Evolutionary conservation across 352 stramenopile species (phyloP).

Genomic region (Blastocystis sp.): DNA sequence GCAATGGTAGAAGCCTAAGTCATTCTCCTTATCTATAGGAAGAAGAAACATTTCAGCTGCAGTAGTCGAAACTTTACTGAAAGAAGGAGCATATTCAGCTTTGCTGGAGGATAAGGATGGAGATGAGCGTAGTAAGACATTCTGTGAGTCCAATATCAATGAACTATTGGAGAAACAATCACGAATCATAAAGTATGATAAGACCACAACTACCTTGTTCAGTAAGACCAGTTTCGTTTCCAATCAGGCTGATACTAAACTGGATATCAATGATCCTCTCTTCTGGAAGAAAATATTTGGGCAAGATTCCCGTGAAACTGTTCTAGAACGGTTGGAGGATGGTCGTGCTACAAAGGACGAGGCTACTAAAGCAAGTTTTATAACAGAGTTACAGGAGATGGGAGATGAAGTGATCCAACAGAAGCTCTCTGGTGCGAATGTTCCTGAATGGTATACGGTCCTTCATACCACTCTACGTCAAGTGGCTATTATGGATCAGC

Average conservation of each 20-base stretch:
- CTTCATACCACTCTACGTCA: slow-evolving; percentile 29
- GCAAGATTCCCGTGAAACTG: slow-evolving; percentile 62
- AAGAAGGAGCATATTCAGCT: slow-evolving; percentile 90
- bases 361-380: slow-evolving; percentile 59
- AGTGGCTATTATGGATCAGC: slow-evolving; percentile 43
- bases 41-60: slow-evolving; percentile 66
- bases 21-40: slow-evolving; percentile 56
- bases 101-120: slow-evolving; percentile 87
- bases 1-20: slow-evolving; percentile 79
- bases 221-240: slow-evolving; percentile 65
- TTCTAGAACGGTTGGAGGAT: slow-evolving; percentile 62
- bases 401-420: slow-evolving; percentile 63
- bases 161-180: slow-evolving; percentile 69
- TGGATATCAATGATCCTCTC: slow-evolving; percentile 93
- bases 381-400: slow-evolving; percentile 57
- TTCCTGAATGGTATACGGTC: slow-evolving; percentile 60
- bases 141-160: slow-evolving; percentile 89
- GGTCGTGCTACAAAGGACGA: slow-evolving; percentile 49
- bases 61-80: slow-evolving; percentile 90
- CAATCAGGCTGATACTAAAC: slow-evolving; percentile 72
- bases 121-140: slow-evolving; percentile 84
- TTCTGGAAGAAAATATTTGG: slow-evolving; percentile 98
- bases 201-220: slow-evolving; percentile 33
- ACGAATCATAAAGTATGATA: slow-evolving; percentile 57
- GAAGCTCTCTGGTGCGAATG: slow-evolving; percentile 63